Base-by-base conservation (phyloP, 2,329 filamentous ascomycete genomes). In the Tolypocladium paradoxum region DNA sequence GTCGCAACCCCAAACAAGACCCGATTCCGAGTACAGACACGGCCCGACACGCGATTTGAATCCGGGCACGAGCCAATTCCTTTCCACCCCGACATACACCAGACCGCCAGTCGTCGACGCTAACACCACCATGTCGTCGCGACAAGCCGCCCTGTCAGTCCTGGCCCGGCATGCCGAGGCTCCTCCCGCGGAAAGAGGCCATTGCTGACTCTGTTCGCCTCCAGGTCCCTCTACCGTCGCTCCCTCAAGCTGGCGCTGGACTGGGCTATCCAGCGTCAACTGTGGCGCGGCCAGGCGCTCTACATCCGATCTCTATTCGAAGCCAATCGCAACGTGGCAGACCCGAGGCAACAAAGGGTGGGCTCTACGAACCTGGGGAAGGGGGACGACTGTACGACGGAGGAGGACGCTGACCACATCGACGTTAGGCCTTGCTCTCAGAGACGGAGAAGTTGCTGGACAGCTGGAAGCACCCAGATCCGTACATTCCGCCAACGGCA, bases 381-480 rank as follows among this genome's bases (percentile, higher is more conserved):
- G 12, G 49, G 16, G 14, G 8, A 8, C 7, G n/a, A 18, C 5
- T 27, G 22, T 8, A 24, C 22, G 3, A 27, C 16, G 11, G 14
- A 51, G 40, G 12, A 24, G 27, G 33, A 5, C 7, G 38, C 14
- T 52, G 47, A 54, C 31, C 16, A 18, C 12, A 8, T 36, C 18
- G n/a, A 3, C 31, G 24, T 14, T 31, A 99, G 93, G 83, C 83
- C 49, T 72, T 99, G 54, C 79, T 97, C 60, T 82, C 84, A 57
- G 90, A 96, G 73, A 92, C 93, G 5, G 91, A 97, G 71, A 86
- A 86, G 61, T 69, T 96, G 55, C 75, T 99, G 57, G 83, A 93
- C 65, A 88, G 85, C 70, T 99, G 92, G 92, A 97, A 97, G 75
- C 93, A 99, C 67, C 93, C 93, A 4, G 93, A 99, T 69, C 91